phyloP scores from a whole-genome alignment of 2,329 filamentous ascomycete species.

The Fusarium luffae region DNA sequence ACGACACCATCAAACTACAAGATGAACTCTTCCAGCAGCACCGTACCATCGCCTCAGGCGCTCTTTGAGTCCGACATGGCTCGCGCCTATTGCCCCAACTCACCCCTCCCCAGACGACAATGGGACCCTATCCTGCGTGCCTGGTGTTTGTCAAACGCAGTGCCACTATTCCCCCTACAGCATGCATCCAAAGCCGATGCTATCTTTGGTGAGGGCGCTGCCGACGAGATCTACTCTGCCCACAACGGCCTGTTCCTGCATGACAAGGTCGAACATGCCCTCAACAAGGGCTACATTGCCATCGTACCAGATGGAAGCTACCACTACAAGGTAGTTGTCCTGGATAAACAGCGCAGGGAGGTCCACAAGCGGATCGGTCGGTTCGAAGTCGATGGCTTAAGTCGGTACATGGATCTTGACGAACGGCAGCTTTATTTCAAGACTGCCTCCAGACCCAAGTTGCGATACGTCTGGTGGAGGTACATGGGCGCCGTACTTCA shows the following conservation, averaged over 20 bases:
- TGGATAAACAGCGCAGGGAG: neutral
- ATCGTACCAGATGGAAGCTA: neutral
- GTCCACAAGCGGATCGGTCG: neutral
- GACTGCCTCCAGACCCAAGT: neutral
- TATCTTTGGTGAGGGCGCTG: neutral
- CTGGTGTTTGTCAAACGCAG: neutral
- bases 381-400: neutral
- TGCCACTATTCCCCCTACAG: neutral
- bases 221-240: neutral
- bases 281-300: neutral
- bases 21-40: too few species aligned
- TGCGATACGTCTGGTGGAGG: neutral
- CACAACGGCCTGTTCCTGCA: neutral
- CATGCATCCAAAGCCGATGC: neutral
- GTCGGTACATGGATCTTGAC: neutral
- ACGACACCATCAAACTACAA: too few species aligned
- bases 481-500: neutral
- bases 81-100: neutral
- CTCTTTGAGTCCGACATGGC: neutral
- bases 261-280: neutral
- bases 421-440: neutral
- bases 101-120: fast-evolving
- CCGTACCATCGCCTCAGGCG: neutral
- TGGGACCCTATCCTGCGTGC: neutral
- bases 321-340: neutral